Base-by-base conservation (phyloP, 371 early-diverging fungal species). In the Cokeromyces recurvatus region DNA sequence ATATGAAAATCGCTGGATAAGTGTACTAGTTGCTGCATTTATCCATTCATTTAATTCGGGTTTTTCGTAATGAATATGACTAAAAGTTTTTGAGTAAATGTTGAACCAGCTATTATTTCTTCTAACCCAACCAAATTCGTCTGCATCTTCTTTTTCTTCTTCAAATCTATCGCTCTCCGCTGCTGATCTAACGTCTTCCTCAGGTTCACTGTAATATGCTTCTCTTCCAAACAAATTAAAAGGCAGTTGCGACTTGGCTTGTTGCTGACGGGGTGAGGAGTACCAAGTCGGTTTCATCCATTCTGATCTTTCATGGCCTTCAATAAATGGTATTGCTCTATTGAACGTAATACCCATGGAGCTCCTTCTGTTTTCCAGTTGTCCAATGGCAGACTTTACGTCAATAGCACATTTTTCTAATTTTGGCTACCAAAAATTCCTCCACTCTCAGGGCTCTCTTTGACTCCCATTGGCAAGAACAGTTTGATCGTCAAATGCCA, bases 351-450 rank as follows among this genome's bases (percentile, higher is more conserved):
- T 22, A 36, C 46, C 46, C 36, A 45, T 45, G 34, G 46, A 45
- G 15, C 37, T 45, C 24, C 37, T 19, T 44, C 44, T 44, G 44
- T 44, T 44, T 21, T 44, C 44, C 44, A 44, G 34, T n/a, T 44
- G 20, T 44, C 34, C 44, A n/a, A 44, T 21, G n/a, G 44, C 44
- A 44, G 44, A 44, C 44, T n/a, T 44, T 19, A 45, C 36, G 15
- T 45, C 25, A 19, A 45, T 45, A 23, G 46, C 46, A 45, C 27
- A 36, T 23, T 36, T 45, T 45, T 45, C 46, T 22, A 45, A 35
- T 23, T 45, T 45, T 45, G 36, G 7, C 40, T 40, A 46, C 21
- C n/a, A 45, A 49, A 57, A 55, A 39, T 38, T n/a, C n/a, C n/a
- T n/a, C n/a, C n/a, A n/a, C n/a, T n/a, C n/a, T n/a, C n/a, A n/a